phyloP scores from a whole-genome alignment of 106 monocot species.

The Iris macrosiphon region DNA sequence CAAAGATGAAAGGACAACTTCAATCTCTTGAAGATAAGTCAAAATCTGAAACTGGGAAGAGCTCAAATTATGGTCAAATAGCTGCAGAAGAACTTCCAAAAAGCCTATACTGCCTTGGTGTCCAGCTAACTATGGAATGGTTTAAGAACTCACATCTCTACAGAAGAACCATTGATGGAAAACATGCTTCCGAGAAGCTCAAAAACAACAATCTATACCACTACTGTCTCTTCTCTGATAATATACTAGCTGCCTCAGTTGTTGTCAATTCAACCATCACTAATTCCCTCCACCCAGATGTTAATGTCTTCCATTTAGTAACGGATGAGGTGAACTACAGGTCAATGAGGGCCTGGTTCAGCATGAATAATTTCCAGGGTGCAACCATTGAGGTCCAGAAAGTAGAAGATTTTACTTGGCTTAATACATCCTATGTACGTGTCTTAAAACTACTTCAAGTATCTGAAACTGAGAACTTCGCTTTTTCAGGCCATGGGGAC shows the following conservation, averaged over 20 bases:
- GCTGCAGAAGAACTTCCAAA: conserved; percentile 76
- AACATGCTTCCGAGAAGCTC: conserved; percentile 18
- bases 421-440: conserved; percentile 23
- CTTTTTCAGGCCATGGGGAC: conserved; percentile 9
- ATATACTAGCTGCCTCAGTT: conserved; percentile 30
- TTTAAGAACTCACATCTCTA: conserved; percentile 23
- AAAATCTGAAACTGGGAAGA: conserved; percentile 44
- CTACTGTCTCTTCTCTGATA: conserved; percentile 34
- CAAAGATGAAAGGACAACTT: conserved; percentile 52
- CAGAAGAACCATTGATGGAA: conserved; percentile 20
- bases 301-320: conserved; percentile 30
- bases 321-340: conserved; percentile 33
- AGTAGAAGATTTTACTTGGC: conserved; percentile 30
- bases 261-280: conserved; percentile 27
- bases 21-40: conserved; percentile 53
- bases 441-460: conserved; percentile 14
- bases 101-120: conserved; percentile 55
- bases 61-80: conserved; percentile 51
- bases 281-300: conserved; percentile 21
- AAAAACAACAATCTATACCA: conserved; percentile 37
- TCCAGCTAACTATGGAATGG: conserved; percentile 50
- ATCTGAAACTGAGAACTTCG: conserved; percentile 1
- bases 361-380: conserved; percentile 15
- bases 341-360: conserved; percentile 35
- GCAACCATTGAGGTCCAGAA: conserved; percentile 27